Evolutionary conservation across 192 early-diverging fungal species (phyloP).

Genomic region (Polychytrium aggregatum): DNA sequence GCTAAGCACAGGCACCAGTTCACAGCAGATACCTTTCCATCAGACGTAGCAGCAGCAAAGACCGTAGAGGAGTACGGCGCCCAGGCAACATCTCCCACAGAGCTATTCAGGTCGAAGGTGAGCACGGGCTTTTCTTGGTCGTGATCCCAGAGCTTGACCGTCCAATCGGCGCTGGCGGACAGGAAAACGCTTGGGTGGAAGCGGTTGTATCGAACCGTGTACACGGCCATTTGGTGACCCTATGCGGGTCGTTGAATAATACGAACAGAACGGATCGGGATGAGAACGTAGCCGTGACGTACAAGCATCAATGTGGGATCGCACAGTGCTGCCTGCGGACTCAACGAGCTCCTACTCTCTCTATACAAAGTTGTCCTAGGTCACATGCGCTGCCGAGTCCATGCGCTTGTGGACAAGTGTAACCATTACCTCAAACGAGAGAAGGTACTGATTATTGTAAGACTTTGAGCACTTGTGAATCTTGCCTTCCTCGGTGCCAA

Average conservation of each 20-base stretch:
- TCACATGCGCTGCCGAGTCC: no score
- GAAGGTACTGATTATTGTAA: conserved; percentile 45
- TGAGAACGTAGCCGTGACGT: no score
- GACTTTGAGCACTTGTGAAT: conserved; percentile 53
- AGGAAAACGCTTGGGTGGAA: conserved; percentile 44
- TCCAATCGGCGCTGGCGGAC: conserved; percentile 49
- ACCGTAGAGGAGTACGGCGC: conserved; percentile 53
- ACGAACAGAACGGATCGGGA: conserved; percentile 4
- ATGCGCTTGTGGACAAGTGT: no score
- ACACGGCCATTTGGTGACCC: conserved; percentile 55
- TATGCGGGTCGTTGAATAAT: conserved; percentile 5
- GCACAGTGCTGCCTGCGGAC: no score
- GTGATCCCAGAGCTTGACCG: conserved; percentile 54
- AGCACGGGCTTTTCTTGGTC: conserved; percentile 35
- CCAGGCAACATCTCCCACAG: conserved; percentile 52
- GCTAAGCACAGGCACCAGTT: no score
- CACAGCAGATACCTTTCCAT: conserved; percentile 53
- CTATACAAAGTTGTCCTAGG: no score
- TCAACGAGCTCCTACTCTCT: no score
- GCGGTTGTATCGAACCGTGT: conserved; percentile 44
- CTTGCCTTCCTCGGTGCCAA: conserved; percentile 53
- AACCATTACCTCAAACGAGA: conserved; percentile 47
- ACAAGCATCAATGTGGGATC: no score
- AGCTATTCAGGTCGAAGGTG: conserved; percentile 43
- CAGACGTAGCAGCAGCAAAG: conserved; percentile 47